Base-by-base conservation (phyloP, 768 basidiomycete species). In the Lactarius vividus region DNA sequence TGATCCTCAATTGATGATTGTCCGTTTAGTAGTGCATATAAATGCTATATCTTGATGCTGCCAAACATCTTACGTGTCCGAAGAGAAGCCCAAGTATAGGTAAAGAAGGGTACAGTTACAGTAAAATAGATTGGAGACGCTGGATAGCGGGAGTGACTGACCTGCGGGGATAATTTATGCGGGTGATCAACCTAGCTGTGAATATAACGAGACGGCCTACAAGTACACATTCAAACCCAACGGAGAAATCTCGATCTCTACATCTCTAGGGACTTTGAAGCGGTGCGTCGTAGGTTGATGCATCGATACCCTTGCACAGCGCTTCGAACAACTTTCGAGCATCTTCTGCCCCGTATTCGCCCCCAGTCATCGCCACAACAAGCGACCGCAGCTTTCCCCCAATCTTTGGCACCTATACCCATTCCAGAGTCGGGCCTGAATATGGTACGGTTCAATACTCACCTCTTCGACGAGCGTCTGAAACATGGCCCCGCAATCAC, bases 321-420 rank as follows among this genome's bases (percentile, higher is more conserved):
- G 82, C 81, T 66, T 85, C 83, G 62, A 84, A 83, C 55, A 83
- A 74, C 59, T 80, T 80, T 13, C 80, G 77, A 2, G 82, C 74
- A 58, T 81, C 82, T 42, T 85, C 81, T 1, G 82, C 83, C n/a
- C 76, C 77, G 67, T 83, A 83, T 31, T 76, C 78, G 33, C 81
- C 81, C 3, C 76, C 70, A 0, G 71, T 75, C 83, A 85, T 84
- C n/a, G 80, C 79, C 42, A 77, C 78, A 13, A 81, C 78, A 11
- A 85, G 73, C 0, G 80, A 74, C 44, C 78, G 79, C 64, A 83
- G 73, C 62, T 82, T 83, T 1, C 65, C 60, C 4, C 74, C 71
- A 16, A 84, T 75, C 57, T 71, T 74, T 0, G 82, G 82, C 6
- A 81, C 75, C 82, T 83, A 33, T 39, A 18, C 44, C 7, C 7